These are phyloP conservation scores for Yarrowia sp. DNA, from an alignment of 805 yeast genomes.

Conservation along the genomic window DNA sequence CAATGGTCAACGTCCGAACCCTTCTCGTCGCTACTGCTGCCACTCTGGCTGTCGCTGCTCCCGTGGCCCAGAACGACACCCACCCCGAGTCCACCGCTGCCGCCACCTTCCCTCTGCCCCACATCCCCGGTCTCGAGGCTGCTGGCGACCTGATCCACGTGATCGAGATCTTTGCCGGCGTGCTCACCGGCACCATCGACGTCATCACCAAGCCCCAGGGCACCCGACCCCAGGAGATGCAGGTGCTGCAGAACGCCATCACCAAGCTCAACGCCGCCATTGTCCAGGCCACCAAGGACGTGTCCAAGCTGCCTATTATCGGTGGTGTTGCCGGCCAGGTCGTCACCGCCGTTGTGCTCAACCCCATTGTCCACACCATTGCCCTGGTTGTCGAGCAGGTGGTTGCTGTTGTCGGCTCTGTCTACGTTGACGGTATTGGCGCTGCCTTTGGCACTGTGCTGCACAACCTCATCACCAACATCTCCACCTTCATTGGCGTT, in stretches of 20 bases:
- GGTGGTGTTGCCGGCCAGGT: slow-evolving; percentile 31
- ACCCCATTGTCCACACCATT: slow-evolving; percentile 29
- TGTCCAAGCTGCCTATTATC: slow-evolving; percentile 15
- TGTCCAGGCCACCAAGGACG: slow-evolving; percentile 6
- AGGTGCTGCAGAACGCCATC: slow-evolving; percentile 21
- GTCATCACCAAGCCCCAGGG: slow-evolving; percentile 38
- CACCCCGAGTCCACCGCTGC: slow-evolving; percentile 1
- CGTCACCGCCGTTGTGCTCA: slow-evolving; percentile 24
- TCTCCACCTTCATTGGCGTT: slow-evolving; percentile 19
- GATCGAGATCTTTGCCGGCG: slow-evolving; percentile 28
- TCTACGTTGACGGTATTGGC: slow-evolving; percentile 3
- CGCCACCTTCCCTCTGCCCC: slow-evolving; percentile 23
- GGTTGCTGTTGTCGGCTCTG: slow-evolving; percentile 15
- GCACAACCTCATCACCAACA: slow-evolving; percentile 31
- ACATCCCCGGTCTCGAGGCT: slow-evolving; percentile 25
- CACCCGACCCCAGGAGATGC: slow-evolving; percentile 30
- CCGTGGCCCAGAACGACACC: slow-evolving; percentile 3
- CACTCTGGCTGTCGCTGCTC: slow-evolving; percentile 23
- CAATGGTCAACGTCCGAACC: slow-evolving; percentile 26
- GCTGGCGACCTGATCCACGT: slow-evolving; percentile 23
- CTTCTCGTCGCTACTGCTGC: slow-evolving; percentile 1
- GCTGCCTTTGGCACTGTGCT: slow-evolving; percentile 24
- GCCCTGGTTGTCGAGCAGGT: slow-evolving; percentile 30
- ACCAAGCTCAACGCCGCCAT: slow-evolving; percentile 24
- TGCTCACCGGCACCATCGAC: slow-evolving; percentile 1